Base-by-base conservation (phyloP, 1,284 basidiomycete genomes). In the Pyrrhoderma lamaoense region DNA sequence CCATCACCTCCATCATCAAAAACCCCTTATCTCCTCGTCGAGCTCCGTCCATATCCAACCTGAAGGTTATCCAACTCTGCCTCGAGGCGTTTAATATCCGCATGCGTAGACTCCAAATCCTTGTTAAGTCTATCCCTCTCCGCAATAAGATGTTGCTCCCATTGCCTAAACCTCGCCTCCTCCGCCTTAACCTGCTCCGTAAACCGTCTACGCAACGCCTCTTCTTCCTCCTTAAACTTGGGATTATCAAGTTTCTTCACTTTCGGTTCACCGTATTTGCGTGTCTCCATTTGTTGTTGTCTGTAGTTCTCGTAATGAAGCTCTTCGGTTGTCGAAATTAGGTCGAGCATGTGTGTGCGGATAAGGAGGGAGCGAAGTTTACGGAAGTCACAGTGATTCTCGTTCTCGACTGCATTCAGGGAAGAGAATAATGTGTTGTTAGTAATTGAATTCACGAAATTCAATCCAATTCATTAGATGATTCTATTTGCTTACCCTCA, bases 181-280 rank as follows among this genome's bases (percentile, higher is more conserved):
- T 99, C 95, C 55, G 93, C 77, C 77, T 99, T 99, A 79, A 99
- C 96, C 74, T 99, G 95, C 70, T 99, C 96, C 31, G 95, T 99
- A 71, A 99, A 99, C 56, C 93, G 82, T 78, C 95, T 97, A 63
- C 95, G 77, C 58, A 99, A 80, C 57, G 84, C 77, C 70, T 99
- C 95, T 68, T 99, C 95, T 71, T 99, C 95, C 70, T 99, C 96
- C 76, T 95, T 95, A 84, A 96, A 99, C 73, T 98, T 98, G 62
- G 96, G 96, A 71, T 99, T 99, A 72, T 99, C 95, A 59, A 94
- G 77, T 75, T 97, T 98, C 81, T 93, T 95, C 62, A 96, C 92
- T 76, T 98, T 98, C 60, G 93, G 85, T 71, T 99, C 96, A 60
- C 95, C 95, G 60, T 94, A 96, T 74, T 99, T 99, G 72, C 96